Percentiles rank a stretch among this genome's conserved stretches.
These are phyloP conservation scores for Cladosporium phlei DNA, from an alignment of 2,329 filamentous ascomycete genomes.

Conservation along the genomic window DNA sequence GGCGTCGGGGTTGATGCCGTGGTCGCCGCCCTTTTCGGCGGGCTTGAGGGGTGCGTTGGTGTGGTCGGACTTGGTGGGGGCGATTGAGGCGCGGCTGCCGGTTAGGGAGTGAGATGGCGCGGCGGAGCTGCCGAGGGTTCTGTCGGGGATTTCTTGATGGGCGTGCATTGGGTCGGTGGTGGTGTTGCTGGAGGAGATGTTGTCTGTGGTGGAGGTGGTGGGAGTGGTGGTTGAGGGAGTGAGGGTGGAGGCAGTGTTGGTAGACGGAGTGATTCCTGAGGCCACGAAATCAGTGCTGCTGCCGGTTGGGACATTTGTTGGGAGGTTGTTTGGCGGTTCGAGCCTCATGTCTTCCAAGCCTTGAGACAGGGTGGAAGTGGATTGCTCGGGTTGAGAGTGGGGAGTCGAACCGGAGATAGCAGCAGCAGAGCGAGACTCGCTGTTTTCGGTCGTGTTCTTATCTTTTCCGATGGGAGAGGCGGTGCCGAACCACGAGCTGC, in stretches of 20 bases:
- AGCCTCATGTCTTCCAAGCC: not conserved
- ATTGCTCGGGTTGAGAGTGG: not conserved
- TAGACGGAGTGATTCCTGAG: not conserved
- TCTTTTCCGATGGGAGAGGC: constrained; percentile 6
- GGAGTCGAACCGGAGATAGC: not conserved
- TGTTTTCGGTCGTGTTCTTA: not conserved
- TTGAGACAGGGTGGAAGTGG: not conserved
- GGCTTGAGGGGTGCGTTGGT: constrained; percentile 13
- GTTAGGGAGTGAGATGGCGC: constrained; percentile 6
- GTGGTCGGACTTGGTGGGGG: constrained; percentile 8
- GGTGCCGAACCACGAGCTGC: constrained; percentile 13
- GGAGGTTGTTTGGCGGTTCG: constrained; percentile 9
- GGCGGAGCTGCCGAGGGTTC: not conserved
- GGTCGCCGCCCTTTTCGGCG: constrained; percentile 5
- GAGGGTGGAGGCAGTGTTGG: not conserved
- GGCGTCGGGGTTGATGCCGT: constrained; percentile 14
- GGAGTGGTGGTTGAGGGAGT: not conserved
- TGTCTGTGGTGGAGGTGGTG: not conserved
- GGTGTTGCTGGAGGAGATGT: not conserved
- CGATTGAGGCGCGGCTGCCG: constrained; percentile 8
- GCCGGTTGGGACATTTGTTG: constrained; percentile 3
- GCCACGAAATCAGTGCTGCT: constrained; percentile 8
- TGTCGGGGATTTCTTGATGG: not conserved
- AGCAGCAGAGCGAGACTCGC: not conserved
- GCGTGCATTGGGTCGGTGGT: constrained; percentile 4